Percentiles rank a stretch among this genome's conserved stretches.
Conservation (phyloP, 179 eudicot species). For the Beta macrorhiza region DNA sequence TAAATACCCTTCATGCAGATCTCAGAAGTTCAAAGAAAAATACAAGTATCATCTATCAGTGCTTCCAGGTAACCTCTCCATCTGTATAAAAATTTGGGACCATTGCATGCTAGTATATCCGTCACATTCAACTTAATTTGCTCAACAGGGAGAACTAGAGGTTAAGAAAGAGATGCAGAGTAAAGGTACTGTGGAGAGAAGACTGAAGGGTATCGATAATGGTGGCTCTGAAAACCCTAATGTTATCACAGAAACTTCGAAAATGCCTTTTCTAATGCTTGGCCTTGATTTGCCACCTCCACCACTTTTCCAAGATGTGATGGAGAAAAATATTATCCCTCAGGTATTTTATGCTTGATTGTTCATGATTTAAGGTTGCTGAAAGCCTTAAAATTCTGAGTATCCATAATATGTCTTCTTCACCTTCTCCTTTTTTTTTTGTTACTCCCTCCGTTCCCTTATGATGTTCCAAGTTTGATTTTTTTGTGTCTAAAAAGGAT, state of each 20-base stretch:
- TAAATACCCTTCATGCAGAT: slow-evolving; percentile 72
- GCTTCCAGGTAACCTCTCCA: slow-evolving; percentile 70
- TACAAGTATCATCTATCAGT: slow-evolving; percentile 73
- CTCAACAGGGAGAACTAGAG: slow-evolving; percentile 82
- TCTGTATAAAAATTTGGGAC: neutral
- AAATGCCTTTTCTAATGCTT: slow-evolving; percentile 91
- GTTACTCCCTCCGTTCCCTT: too few species aligned
- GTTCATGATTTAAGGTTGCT: neutral
- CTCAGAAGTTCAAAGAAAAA: slow-evolving; percentile 65
- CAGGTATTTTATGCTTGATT: slow-evolving; percentile 48
- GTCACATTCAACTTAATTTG: slow-evolving; percentile 17
- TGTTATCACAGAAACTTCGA: slow-evolving; percentile 57
- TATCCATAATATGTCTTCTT: neutral
- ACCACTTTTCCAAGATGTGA: slow-evolving; percentile 85
- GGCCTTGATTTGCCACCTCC: slow-evolving; percentile 97
- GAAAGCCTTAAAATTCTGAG: neutral
- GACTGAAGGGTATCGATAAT: slow-evolving; percentile 42
- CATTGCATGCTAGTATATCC: slow-evolving; percentile 2
- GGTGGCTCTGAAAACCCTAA: slow-evolving; percentile 42
- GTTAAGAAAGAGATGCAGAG: slow-evolving; percentile 75
- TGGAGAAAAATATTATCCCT: slow-evolving; percentile 95
- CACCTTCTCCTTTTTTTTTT: neutral
- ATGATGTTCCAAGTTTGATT: too few species aligned
- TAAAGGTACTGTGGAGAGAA: slow-evolving; percentile 43
- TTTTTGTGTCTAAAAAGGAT: too few species aligned